phyloP scores from a whole-genome alignment of 345 rosid genomes.

The Dipteronia sinensis region DNA sequence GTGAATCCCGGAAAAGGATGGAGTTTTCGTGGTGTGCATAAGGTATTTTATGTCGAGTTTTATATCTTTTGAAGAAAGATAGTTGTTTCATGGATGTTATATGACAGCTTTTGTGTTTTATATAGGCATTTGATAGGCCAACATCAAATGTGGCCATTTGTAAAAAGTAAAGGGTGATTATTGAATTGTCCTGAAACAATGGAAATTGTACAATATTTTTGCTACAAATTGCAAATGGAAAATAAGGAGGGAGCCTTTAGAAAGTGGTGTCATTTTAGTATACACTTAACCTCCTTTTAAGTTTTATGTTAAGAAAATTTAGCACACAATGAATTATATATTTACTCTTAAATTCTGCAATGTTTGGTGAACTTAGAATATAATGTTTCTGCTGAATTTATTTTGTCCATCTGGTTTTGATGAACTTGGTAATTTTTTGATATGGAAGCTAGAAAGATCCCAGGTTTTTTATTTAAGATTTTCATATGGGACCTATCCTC shows the following conservation, averaged over 20 bases:
- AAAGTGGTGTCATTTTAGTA: neutral
- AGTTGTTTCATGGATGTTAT: neutral
- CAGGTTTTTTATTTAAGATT: neutral
- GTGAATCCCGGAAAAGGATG: slow-evolving; percentile 93
- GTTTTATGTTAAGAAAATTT: neutral
- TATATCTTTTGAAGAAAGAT: neutral
- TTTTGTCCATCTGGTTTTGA: neutral
- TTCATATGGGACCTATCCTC: neutral
- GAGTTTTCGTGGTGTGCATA: slow-evolving; percentile 91
- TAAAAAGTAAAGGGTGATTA: neutral
- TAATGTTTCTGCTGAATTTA: neutral
- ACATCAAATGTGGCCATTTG: neutral
- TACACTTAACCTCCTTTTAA: neutral
- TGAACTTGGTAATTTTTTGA: neutral
- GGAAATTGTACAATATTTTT: neutral
- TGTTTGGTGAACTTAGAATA: neutral
- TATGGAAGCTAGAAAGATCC: neutral
- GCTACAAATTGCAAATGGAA: neutral
- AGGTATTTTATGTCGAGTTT: slow-evolving; percentile 44
- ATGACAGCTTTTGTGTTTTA: neutral
- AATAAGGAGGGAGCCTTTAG: neutral
- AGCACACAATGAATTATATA: neutral
- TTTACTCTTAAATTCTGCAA: neutral
- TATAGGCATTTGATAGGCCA: neutral
- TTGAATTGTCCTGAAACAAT: neutral